Evolutionary conservation across 208 protist genomes (phyloP).

Genomic region (Acanthamoeba royreba): DNA sequence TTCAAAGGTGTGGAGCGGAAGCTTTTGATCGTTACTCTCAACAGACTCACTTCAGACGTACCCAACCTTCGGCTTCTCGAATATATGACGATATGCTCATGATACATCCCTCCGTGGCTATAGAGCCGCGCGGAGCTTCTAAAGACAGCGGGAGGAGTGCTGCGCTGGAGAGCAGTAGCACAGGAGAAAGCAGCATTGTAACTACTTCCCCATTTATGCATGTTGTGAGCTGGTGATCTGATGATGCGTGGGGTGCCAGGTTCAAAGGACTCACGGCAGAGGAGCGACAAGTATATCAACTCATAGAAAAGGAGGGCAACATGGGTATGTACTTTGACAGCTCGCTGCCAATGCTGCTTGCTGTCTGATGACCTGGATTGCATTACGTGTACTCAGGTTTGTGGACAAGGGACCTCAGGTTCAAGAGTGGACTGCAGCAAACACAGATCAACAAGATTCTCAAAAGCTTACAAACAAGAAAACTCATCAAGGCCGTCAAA

Average conservation of each 20-base stretch:
- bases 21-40: not conserved
- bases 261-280: slow-evolving; percentile 31
- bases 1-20: not conserved
- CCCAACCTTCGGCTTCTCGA: not conserved
- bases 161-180: too few relatives aligned
- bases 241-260: not conserved
- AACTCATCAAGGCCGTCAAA: slow-evolving; percentile 79
- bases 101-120: not conserved
- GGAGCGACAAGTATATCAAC: slow-evolving; percentile 56
- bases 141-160: too few relatives aligned
- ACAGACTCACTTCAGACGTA: not conserved
- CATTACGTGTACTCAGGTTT: slow-evolving; percentile 42
- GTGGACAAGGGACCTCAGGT: slow-evolving; percentile 73
- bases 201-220: not conserved
- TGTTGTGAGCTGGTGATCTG: not conserved
- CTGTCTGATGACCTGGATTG: too few relatives aligned
- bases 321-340: not conserved
- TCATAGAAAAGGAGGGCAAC: slow-evolving; percentile 47
- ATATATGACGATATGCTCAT: not conserved
- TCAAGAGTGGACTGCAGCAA: slow-evolving; percentile 64
- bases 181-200: too few relatives aligned
- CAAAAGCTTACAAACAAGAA: slow-evolving; percentile 70
- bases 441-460: slow-evolving; percentile 73
- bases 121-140: not conserved
- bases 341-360: not conserved